Conservation (phyloP, 1,284 basidiomycete genomes). For the Mrakiaceae sp. region DNA sequence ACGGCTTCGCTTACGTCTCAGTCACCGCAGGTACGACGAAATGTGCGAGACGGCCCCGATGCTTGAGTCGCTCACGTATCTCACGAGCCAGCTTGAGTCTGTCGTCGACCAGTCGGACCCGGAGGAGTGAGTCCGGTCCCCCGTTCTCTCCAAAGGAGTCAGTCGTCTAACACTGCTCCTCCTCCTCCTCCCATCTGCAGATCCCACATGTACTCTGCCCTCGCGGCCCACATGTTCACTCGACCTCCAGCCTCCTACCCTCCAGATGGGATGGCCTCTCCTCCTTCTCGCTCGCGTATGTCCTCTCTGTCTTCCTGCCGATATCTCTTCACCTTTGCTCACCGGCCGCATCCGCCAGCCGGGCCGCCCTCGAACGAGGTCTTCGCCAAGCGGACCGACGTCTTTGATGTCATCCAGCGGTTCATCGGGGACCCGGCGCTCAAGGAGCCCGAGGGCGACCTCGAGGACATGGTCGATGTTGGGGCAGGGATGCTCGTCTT, state of each 20-base stretch:
- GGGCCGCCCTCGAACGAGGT: neutral
- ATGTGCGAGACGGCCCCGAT: slow-evolving; percentile 1
- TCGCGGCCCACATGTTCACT: neutral
- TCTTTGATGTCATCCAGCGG: neutral
- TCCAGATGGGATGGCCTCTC: neutral
- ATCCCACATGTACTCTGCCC: neutral
- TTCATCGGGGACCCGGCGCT: slow-evolving; percentile 1
- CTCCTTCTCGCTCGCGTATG: neutral
- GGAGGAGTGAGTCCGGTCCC: neutral
- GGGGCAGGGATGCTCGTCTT: too few relatives aligned
- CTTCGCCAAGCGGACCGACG: neutral
- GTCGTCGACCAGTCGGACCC: slow-evolving; percentile 10
- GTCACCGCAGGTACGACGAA: slow-evolving; percentile 6
- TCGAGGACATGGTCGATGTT: slow-evolving; percentile 1
- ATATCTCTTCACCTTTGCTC: neutral
- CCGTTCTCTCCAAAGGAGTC: neutral
- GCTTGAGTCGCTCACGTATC: slow-evolving; percentile 4
- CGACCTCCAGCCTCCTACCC: neutral
- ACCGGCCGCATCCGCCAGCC: too few relatives aligned
- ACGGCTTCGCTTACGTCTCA: neutral
- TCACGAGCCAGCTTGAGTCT: slow-evolving; percentile 7
- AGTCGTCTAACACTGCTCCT: neutral
- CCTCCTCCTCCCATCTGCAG: neutral
- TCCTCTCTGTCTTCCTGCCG: neutral
- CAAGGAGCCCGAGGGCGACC: slow-evolving; percentile 9